phyloP scores from a whole-genome alignment of 2,329 filamentous ascomycete species.

The Ophioceras dolichostomum region DNA sequence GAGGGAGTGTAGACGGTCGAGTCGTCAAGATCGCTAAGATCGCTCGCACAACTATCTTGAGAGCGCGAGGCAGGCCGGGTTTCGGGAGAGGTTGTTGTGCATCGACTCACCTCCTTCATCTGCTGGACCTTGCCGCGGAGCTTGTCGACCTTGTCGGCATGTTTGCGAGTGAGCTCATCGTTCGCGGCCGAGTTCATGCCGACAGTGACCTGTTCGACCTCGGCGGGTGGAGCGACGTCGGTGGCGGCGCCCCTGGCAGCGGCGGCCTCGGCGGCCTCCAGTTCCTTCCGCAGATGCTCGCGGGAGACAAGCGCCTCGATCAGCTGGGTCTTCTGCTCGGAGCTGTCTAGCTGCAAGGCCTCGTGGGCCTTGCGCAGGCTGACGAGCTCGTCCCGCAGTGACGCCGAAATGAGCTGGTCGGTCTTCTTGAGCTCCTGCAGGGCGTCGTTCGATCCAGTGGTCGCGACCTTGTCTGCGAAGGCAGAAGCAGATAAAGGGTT shows the following conservation, averaged over 20 bases:
- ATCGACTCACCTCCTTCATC: slow-evolving; percentile 43
- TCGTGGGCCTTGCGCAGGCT: slow-evolving; percentile 38
- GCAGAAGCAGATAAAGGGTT: slow-evolving; percentile 9
- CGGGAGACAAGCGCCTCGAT: slow-evolving; percentile 23
- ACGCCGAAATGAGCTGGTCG: slow-evolving; percentile 45
- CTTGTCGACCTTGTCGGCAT: slow-evolving; percentile 43
- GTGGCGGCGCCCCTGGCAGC: slow-evolving; percentile 15
- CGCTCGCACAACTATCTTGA: too few species aligned
- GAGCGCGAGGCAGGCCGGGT: slow-evolving; percentile 9
- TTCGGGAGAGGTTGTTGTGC: slow-evolving; percentile 5
- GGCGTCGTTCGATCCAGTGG: slow-evolving; percentile 39
- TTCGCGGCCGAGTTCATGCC: slow-evolving; percentile 7
- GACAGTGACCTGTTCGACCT: slow-evolving; percentile 1
- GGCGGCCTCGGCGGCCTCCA: slow-evolving; percentile 27
- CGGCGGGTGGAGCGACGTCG: slow-evolving; percentile 20
- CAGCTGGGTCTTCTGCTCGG: slow-evolving; percentile 46
- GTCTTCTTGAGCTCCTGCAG: slow-evolving; percentile 46
- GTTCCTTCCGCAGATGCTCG: slow-evolving; percentile 43
- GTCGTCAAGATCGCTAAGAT: too few species aligned
- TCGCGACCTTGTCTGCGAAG: slow-evolving; percentile 17
- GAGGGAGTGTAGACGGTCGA: too few species aligned
- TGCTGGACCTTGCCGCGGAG: slow-evolving; percentile 40
- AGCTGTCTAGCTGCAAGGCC: slow-evolving; percentile 35
- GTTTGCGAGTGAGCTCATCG: slow-evolving; percentile 25
- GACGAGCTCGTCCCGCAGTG: slow-evolving; percentile 45